Conservation (phyloP, 1,139 yeast species). For the Hyphopichia pseudoburtonii region DNA sequence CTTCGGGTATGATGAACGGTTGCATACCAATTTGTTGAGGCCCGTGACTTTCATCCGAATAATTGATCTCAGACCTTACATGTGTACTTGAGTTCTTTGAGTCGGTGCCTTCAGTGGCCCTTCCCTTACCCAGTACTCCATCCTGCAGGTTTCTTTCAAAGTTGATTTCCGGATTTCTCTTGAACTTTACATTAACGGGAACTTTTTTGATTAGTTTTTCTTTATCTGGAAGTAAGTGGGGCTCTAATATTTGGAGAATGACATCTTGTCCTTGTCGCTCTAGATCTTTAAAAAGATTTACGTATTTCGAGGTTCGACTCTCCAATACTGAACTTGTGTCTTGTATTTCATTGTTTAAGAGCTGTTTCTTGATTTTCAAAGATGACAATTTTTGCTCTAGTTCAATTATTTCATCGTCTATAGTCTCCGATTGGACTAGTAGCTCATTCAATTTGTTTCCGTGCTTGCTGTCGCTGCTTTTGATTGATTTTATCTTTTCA, state of each 20-base stretch:
- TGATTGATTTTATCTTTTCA: conserved; percentile 38
- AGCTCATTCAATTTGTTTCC: conserved; percentile 46
- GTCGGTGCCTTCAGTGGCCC: no score
- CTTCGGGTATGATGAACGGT: neutral
- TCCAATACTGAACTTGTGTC: conserved; percentile 56
- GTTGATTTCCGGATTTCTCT: no score
- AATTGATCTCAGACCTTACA: no score
- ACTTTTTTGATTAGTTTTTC: conserved; percentile 21
- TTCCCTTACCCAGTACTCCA: no score
- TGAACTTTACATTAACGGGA: conserved; percentile 34
- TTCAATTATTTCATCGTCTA: conserved; percentile 42
- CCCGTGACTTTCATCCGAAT: no score
- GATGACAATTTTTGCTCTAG: conserved; percentile 39
- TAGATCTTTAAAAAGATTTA: conserved; percentile 39
- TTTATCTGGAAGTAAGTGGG: conserved; percentile 22
- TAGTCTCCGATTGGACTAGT: conserved; percentile 28
- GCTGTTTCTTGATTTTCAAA: conserved; percentile 36
- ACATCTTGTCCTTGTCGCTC: conserved; percentile 42
- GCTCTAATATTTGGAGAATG: conserved; percentile 22
- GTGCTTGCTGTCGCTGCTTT: conserved; percentile 41
- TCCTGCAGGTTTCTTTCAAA: no score
- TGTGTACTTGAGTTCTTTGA: no score
- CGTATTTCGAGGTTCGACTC: conserved; percentile 46
- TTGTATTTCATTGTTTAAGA: conserved; percentile 43
- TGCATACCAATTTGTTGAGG: conserved; percentile 3